phyloP scores from a whole-genome alignment of 352 stramenopile species.

The Phytopythium cucurbitacearum region DNA sequence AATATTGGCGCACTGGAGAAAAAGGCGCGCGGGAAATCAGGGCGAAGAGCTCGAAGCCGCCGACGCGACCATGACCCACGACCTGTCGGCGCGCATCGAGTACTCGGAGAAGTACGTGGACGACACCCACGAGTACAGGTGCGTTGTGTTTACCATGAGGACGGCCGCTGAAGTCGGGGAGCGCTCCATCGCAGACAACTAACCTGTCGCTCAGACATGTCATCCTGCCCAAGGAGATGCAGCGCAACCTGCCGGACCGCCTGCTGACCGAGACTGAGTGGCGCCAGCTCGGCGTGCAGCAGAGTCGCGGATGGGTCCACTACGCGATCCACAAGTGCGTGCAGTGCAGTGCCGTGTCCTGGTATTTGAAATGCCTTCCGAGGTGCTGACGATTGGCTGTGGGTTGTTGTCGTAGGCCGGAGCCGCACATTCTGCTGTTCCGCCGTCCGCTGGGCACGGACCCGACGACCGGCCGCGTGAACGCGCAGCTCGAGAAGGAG shows the following conservation, averaged over 20 bases:
- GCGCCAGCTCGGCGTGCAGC: constrained; percentile 96
- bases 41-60: constrained; percentile 6
- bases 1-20: constrained; percentile 1
- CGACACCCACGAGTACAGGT: constrained; percentile 92
- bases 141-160: constrained; percentile 3
- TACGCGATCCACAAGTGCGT: constrained; percentile 98
- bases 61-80: constrained; percentile 54
- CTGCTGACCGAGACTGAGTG: constrained; percentile 96
- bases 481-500: constrained; percentile 91
- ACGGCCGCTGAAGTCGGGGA: not conserved
- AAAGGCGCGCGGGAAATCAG: constrained; percentile 6
- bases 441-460: constrained; percentile 96
- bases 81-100: constrained; percentile 90
- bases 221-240: constrained; percentile 98
- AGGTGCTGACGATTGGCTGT: not conserved
- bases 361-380: not conserved
- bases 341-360: not conserved
- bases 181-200: not conserved
- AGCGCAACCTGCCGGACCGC: constrained; percentile 94
- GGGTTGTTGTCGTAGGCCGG: constrained; percentile 65
- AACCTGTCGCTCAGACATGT: constrained; percentile 69
- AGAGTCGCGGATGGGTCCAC: constrained; percentile 98
- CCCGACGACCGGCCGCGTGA: constrained; percentile 92
- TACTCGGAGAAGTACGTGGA: constrained; percentile 96
- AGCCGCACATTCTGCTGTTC: constrained; percentile 99